Conservation (phyloP, 257 asterid genomes). For the Nicotiana paniculata region DNA sequence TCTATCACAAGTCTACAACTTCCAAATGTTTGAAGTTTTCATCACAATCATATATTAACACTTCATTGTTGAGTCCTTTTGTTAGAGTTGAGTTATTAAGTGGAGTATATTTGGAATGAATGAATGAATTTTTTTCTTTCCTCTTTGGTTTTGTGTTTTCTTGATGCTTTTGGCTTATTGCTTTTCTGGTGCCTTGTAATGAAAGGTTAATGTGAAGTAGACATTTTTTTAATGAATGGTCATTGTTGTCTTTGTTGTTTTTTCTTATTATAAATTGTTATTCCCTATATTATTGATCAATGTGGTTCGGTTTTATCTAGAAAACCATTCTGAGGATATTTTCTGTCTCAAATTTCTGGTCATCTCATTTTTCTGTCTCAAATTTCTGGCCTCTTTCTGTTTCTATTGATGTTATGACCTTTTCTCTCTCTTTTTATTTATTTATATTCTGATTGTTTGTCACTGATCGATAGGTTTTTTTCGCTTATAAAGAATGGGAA, state of each 20-base stretch:
- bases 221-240: neutral
- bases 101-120: neutral
- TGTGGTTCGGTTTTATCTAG: too few species aligned
- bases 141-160: neutral
- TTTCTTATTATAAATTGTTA: too few species aligned
- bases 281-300: too few species aligned
- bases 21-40: neutral
- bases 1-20: neutral
- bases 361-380: too few species aligned
- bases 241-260: too few species aligned
- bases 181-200: neutral
- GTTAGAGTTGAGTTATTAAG: neutral
- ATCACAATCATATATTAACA: too few species aligned
- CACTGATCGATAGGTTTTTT: too few species aligned
- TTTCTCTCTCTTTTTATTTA: too few species aligned
- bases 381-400: neutral
- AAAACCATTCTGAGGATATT: neutral
- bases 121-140: neutral
- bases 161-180: neutral
- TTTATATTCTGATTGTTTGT: neutral
- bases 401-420: neutral
- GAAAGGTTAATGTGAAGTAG: neutral
- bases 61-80: too few species aligned
- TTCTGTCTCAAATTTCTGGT: neutral
- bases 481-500: conserved; percentile 37